Conservation (phyloP, 2,329 filamentous ascomycete species). For the Hawksworthiomyces lignivorus region DNA sequence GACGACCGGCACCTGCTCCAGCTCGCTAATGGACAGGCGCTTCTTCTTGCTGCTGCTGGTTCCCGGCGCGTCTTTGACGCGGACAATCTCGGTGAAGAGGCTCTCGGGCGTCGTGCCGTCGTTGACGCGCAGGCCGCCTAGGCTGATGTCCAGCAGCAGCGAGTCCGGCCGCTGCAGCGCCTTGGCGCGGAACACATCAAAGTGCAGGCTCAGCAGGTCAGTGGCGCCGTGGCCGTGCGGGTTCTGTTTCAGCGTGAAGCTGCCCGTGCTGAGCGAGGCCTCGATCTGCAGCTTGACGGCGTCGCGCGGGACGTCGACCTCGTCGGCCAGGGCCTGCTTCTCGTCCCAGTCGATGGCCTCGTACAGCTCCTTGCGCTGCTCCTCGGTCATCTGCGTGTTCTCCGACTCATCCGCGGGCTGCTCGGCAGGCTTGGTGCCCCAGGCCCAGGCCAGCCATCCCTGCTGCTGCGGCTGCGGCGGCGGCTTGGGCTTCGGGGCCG, state of each 20-base stretch:
- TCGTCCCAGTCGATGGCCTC: constrained; percentile 98
- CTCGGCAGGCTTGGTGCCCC: constrained; percentile 65
- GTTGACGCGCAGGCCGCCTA: constrained; percentile 88
- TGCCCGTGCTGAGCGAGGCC: constrained; percentile 87
- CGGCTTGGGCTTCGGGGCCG: constrained; percentile 57
- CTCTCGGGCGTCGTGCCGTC: constrained; percentile 91
- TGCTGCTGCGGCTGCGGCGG: constrained; percentile 57
- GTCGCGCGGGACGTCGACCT: constrained; percentile 83
- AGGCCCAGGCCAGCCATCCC: constrained; percentile 87
- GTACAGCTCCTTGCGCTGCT: constrained; percentile 94
- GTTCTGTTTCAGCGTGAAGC: constrained; percentile 85
- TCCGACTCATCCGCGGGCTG: constrained; percentile 57
- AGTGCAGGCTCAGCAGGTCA: constrained; percentile 84
- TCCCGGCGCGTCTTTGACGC: constrained; percentile 76
- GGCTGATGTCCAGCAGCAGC: constrained; percentile 76
- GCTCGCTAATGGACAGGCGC: constrained; percentile 45
- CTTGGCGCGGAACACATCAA: constrained; percentile 89
- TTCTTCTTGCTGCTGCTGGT: constrained; percentile 30
- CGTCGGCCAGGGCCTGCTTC: constrained; percentile 80
- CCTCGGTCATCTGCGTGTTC: constrained; percentile 82
- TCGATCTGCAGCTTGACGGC: constrained; percentile 90
- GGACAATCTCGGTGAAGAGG: constrained; percentile 88
- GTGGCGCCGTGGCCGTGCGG: constrained; percentile 62
- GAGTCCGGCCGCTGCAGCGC: constrained; percentile 87
- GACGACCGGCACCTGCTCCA: constrained; percentile 34